These are phyloP conservation scores for Kodamaea leandrae DNA, from an alignment of 805 yeast species.

Conservation along the genomic window DNA sequence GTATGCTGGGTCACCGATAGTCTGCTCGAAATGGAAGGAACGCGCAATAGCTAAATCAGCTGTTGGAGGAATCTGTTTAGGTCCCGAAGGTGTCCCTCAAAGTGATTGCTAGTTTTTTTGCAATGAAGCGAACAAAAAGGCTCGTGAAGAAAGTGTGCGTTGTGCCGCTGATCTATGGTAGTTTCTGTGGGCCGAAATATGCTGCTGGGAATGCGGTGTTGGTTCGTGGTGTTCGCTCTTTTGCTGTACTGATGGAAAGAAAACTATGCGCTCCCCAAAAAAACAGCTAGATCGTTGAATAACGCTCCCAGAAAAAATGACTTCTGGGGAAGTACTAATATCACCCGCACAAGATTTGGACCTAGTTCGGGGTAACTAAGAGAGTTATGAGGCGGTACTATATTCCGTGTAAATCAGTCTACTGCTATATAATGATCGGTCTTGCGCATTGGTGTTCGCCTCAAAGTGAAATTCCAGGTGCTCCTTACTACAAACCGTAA, in stretches of 20 bases:
- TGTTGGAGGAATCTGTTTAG: not conserved
- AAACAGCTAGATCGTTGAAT: constrained; percentile 3
- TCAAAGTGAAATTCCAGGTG: no score
- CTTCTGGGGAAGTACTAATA: not conserved
- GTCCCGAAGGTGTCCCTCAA: not conserved
- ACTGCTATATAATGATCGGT: no score
- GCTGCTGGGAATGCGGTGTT: not conserved
- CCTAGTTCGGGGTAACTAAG: no score
- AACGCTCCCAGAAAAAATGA: constrained; percentile 1
- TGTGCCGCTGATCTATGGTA: not conserved
- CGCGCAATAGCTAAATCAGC: not conserved
- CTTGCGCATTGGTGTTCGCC: no score
- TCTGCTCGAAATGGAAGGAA: not conserved
- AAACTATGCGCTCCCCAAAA: not conserved
- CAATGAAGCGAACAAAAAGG: not conserved
- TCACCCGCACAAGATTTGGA: no score
- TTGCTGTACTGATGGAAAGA: not conserved
- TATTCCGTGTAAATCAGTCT: no score
- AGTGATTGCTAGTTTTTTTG: not conserved
- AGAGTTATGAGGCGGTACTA: no score
- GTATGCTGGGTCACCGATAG: not conserved
- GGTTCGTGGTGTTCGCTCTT: not conserved
- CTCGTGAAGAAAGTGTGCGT: not conserved
- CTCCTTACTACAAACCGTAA: no score
- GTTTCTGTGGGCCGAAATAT: not conserved